Conservation (phyloP, 1,284 basidiomycete genomes). For the Inonotus hispidus region DNA sequence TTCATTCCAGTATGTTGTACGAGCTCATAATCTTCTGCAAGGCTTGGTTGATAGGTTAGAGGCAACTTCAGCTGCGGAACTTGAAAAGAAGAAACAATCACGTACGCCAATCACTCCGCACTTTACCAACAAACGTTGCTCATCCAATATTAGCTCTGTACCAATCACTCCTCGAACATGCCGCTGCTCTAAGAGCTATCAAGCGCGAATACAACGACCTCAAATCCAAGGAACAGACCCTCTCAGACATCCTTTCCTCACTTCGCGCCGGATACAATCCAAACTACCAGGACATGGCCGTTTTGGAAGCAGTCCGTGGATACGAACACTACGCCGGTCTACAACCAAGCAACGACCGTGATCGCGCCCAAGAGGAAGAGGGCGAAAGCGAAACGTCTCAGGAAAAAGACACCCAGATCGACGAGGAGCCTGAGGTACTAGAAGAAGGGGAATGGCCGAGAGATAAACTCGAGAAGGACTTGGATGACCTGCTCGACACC, state of each 20-base stretch:
- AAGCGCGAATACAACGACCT: conserved; percentile 67
- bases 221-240: conserved; percentile 65
- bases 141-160: conserved; percentile 66
- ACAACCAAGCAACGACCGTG: conserved; percentile 56
- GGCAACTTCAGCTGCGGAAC: conserved; percentile 63
- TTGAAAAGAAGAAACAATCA: conserved; percentile 80
- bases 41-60: conserved; percentile 67
- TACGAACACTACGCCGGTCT: conserved; percentile 81
- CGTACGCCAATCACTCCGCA: conserved; percentile 46
- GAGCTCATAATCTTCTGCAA: conserved; percentile 26
- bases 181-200: conserved; percentile 72
- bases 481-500: conserved; percentile 61
- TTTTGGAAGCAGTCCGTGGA: conserved; percentile 91
- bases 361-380: conserved; percentile 33
- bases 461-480: conserved; percentile 50
- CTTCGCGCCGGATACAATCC: conserved; percentile 91
- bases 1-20: neutral
- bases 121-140: conserved; percentile 21
- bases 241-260: conserved; percentile 82
- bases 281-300: conserved; percentile 99
- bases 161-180: conserved; percentile 67
- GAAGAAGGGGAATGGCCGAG: conserved; percentile 51
- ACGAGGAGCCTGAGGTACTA: conserved; percentile 32
- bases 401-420: conserved; percentile 25
- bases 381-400: conserved; percentile 31